Evolutionary conservation across 2,329 filamentous ascomycete genomes (phyloP).

Genomic region (Xylariaceae sp.): DNA sequence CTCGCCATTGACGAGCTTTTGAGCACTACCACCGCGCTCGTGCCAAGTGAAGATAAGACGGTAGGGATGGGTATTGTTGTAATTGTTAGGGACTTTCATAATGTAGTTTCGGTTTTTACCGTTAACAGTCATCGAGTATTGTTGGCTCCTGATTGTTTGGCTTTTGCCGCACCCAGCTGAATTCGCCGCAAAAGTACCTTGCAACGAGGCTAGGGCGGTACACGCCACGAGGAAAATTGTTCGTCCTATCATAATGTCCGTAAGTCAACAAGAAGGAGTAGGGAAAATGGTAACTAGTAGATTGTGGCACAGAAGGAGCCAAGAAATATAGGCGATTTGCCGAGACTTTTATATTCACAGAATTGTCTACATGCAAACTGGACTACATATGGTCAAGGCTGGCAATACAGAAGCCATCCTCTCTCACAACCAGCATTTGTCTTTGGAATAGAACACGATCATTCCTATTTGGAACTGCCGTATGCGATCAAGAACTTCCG

Average conservation of each 20-base stretch:
- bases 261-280: too few species aligned
- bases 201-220: not conserved
- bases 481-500: too few species aligned
- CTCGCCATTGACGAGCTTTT: conserved; percentile 3
- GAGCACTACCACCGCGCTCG: not conserved
- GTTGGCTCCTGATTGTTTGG: not conserved
- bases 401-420: too few species aligned
- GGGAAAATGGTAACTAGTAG: too few species aligned
- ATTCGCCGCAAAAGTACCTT: not conserved
- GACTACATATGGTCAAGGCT: too few species aligned
- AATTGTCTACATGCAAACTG: too few species aligned
- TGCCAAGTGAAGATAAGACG: conserved; percentile 4
- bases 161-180: conserved; percentile 1
- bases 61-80: conserved; percentile 3
- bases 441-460: too few species aligned
- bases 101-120: not conserved
- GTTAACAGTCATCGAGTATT: conserved; percentile 2
- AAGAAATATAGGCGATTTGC: too few species aligned
- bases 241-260: not conserved
- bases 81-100: not conserved
- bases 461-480: too few species aligned
- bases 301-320: too few species aligned
- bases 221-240: not conserved
- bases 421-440: too few species aligned
- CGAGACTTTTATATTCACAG: too few species aligned